Evolutionary conservation across 2,329 filamentous ascomycete genomes (phyloP).

Genomic region (Bipolaris bicolor): DNA sequence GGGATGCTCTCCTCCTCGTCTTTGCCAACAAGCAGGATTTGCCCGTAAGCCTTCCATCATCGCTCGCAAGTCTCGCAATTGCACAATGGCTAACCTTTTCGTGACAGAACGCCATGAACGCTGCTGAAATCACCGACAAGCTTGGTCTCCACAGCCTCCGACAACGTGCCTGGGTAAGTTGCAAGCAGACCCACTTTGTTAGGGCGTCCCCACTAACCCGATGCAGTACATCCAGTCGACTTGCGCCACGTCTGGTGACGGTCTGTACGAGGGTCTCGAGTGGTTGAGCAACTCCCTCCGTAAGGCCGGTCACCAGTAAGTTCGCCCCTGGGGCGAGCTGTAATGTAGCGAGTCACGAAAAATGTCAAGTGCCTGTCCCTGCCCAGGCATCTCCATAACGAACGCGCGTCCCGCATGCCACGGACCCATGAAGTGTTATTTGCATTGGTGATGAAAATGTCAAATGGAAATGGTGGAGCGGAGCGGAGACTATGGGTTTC

Average conservation of each 20-base stretch:
- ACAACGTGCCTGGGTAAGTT: constrained; percentile 96
- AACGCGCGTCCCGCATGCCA: constrained; percentile 33
- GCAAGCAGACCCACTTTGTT: constrained; percentile 1
- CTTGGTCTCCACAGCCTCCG: constrained; percentile 98
- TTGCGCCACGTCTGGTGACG: constrained; percentile 97
- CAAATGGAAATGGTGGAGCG: constrained; percentile 46
- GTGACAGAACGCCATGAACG: constrained; percentile 95
- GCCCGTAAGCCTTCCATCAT: constrained; percentile 61
- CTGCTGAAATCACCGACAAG: constrained; percentile 99
- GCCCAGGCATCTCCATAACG: constrained; percentile 32
- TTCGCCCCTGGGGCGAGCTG: constrained; percentile 10
- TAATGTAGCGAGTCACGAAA: constrained; percentile 33
- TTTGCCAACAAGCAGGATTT: constrained; percentile 99
- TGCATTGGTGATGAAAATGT: constrained; percentile 37
- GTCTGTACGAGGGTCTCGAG: constrained; percentile 97
- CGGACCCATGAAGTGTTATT: constrained; percentile 39
- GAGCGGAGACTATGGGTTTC: constrained; percentile 33
- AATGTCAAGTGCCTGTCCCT: constrained; percentile 38
- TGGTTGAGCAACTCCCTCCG: constrained; percentile 62
- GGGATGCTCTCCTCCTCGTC: constrained; percentile 89
- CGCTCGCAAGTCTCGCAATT: background rate
- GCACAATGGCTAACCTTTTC: constrained; percentile 21
- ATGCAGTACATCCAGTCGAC: constrained; percentile 95
- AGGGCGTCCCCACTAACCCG: constrained; percentile 28
- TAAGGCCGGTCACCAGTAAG: constrained; percentile 59